Evolutionary conservation across 768 basidiomycete species (phyloP), one percentile per base, ranked within the genome.

Genomic region (Leucogyrophana mollusca): DNA sequence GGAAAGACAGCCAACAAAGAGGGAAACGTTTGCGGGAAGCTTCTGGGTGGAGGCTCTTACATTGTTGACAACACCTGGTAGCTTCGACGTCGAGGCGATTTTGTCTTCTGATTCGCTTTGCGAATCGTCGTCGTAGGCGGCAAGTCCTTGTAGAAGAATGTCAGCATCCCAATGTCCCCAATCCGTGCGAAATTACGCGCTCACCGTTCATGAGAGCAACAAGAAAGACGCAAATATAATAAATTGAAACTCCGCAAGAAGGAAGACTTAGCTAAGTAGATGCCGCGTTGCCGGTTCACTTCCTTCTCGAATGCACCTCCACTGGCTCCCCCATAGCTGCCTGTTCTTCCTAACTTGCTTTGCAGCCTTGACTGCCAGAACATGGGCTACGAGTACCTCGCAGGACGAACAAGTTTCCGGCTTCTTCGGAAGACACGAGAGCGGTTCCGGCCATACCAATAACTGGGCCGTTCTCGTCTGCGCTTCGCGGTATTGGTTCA

Each of bases 391-490:
- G 33, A 43, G 23, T 2, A 17, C 10, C 3, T 34, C 39, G 16
- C 41, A 45, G 20, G 71, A 73, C 46, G 65, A 71, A 23, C 60
- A 65, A 22, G 70, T 74, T 23, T 59, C 64, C 27, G 65, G 74
- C 25, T 80, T 82, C 62, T 79, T 81, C 56, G 62, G 57, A 6
- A 62, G 68, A 42, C 68, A 73, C 66, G 66, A 59, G 9, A 60
- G 57, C 4, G 52, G 51, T 25, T 61, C 64, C 5, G 62, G 70
- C 5, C 93, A 96, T 61, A 96, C 95, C 5, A 99, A 98, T 61
- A 98, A 98, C 64, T 99, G 96, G 96, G 96, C 96, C 2, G 94
- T 99, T 4, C 73, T 98, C 27, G 94, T 98, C 4, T 94, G 90
- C 57, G 78, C 96, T 1, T 96, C 94, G 4, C 65, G 94, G 47